Evolutionary conservation across 768 basidiomycete genomes (phyloP), one percentile per base, ranked within the genome.

Genomic region (Agaricus subrufescens): DNA sequence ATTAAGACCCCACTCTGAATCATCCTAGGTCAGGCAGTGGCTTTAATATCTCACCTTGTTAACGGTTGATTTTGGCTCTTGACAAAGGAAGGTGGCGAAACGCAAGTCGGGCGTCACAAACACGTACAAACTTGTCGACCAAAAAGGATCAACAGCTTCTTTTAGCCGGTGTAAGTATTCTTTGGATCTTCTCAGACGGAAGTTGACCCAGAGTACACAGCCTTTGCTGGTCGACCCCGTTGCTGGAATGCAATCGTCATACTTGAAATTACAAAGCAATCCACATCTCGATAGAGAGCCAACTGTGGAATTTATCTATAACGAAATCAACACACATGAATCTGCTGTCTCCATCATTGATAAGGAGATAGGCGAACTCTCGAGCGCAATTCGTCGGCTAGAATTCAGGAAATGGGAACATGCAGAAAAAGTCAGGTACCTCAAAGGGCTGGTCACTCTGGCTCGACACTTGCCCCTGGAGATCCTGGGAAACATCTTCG

Each of bases 1-100:
- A 75, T 81, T 87, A 72, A 86, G 91, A 75, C 85, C 90, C 91
- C 91, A 93, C 91, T 93, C 91, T 89, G 86, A 88, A 82, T 93
- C 89, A 92, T 93, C 91, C 69, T 68, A 31, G 68, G 65, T 64
- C 54, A 27, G 40, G 26, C 8, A 51, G 39, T 49, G 39, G 39
- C 19, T 31, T 26, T 47, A 25, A 19, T 46, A 38, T 61, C 53
- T 63, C 34, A 63, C 59, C 59, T 63, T 30, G 9, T 46, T 7
- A 3, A 14, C 25, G 10, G 9, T 23, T 15, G 15, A 27, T 27
- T 6, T 42, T 2, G 29, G 26, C 31, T 34, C 11, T 34, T 7
- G 34, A 11, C 34, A 34, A 8, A 4, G 5, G 34, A 1, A 34
- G 34, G 34, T 34, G 34, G 34, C 34, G 34, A 34, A 6, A 34